A percentile compares a stretch with the other conserved stretches of the same genome.
phyloP scores from a whole-genome alignment of 768 basidiomycete genomes.

The Pholiota conissans region DNA sequence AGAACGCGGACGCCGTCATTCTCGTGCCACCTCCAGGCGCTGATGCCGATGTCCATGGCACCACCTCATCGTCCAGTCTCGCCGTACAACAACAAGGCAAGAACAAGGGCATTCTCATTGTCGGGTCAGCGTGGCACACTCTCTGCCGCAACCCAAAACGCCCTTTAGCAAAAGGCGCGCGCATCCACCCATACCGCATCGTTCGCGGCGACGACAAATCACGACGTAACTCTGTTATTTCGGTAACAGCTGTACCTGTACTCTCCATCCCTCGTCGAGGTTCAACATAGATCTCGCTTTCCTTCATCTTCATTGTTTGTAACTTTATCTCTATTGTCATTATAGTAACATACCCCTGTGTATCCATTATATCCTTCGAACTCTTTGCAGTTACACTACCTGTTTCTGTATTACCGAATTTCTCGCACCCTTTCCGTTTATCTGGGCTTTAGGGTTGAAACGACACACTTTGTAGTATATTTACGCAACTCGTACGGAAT shows the following conservation, averaged over 20 bases:
- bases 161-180: slow-evolving; percentile 43
- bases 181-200: slow-evolving; percentile 53
- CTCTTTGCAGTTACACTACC: neutral
- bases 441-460: neutral
- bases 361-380: slow-evolving; percentile 9
- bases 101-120: slow-evolving; percentile 40
- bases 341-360: slow-evolving; percentile 9
- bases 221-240: slow-evolving; percentile 17
- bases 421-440: neutral
- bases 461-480: neutral
- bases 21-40: slow-evolving; percentile 35
- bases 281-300: neutral
- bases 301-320: neutral
- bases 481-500: neutral
- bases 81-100: slow-evolving; percentile 19
- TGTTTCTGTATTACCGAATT: neutral
- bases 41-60: neutral
- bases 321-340: neutral
- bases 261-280: neutral
- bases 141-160: slow-evolving; percentile 40
- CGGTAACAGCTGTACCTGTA: slow-evolving; percentile 7
- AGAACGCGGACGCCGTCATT: slow-evolving; percentile 53
- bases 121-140: slow-evolving; percentile 47
- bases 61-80: slow-evolving; percentile 17
- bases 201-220: slow-evolving; percentile 8